Conservation (phyloP, 192 early-diverging fungal genomes). For the Coemansia sp. region DNA sequence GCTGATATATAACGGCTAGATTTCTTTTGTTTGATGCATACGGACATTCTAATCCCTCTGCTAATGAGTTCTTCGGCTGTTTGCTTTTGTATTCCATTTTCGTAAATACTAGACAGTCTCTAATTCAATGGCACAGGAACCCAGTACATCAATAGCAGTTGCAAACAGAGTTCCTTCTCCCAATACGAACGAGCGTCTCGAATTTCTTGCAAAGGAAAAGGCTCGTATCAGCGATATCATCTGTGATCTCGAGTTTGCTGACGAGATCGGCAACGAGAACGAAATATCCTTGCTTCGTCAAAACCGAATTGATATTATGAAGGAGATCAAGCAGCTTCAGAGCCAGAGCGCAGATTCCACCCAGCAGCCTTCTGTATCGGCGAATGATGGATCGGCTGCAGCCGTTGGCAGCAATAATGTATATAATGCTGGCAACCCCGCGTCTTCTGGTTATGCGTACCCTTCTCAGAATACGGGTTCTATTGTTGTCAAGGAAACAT, state of each 20-base stretch:
- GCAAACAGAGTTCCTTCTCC: background rate
- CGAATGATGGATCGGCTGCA: background rate
- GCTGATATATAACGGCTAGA: background rate
- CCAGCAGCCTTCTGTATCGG: background rate
- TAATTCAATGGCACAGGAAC: background rate
- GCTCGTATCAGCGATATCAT: slow-evolving; percentile 54
- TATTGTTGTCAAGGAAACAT: background rate
- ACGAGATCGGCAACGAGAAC: slow-evolving; percentile 49
- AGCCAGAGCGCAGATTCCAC: background rate
- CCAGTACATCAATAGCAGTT: background rate
- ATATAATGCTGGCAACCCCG: background rate
- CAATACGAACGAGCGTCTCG: slow-evolving; percentile 16
- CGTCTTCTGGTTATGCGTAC: background rate
- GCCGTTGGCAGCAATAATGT: background rate
- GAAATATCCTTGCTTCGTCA: slow-evolving; percentile 45
- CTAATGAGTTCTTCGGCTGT: background rate
- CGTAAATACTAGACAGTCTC: background rate
- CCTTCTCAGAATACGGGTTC: background rate
- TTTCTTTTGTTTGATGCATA: background rate
- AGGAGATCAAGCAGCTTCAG: slow-evolving; percentile 30
- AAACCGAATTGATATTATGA: slow-evolving; percentile 36
- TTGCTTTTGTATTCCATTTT: background rate
- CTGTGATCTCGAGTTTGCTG: slow-evolving; percentile 51
- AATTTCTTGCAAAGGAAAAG: slow-evolving; percentile 37
- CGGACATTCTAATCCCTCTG: background rate